Evolutionary conservation across 192 early-diverging fungal species (phyloP).

Genomic region (Chytriomyces confervae): DNA sequence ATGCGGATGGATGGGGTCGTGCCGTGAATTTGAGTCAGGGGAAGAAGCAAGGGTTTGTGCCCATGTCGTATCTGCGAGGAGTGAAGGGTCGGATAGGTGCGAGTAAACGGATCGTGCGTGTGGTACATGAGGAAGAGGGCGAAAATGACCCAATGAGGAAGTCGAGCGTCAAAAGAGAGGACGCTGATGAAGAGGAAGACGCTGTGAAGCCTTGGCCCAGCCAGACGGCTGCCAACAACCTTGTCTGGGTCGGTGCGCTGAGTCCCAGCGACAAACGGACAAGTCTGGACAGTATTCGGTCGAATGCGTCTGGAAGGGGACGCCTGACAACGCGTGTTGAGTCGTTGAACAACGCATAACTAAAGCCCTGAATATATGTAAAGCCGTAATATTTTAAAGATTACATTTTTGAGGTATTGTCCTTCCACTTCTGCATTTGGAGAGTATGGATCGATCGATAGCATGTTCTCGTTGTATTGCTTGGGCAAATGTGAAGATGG

Average conservation of each 20-base stretch:
- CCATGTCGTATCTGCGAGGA: slow-evolving; percentile 36
- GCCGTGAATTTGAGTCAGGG: slow-evolving; percentile 58
- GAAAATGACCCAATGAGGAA: background rate
- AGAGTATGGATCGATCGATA: too few relatives aligned
- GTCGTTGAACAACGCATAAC: background rate
- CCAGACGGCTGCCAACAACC: too few relatives aligned
- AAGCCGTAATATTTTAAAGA: too few relatives aligned
- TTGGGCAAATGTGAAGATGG: too few relatives aligned
- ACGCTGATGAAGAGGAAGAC: background rate
- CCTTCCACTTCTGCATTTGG: too few relatives aligned
- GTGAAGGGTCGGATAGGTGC: slow-evolving; percentile 19
- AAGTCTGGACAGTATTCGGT: slow-evolving; percentile 9
- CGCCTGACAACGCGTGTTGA: background rate
- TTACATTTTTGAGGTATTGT: too few relatives aligned
- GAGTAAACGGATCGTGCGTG: slow-evolving; percentile 4
- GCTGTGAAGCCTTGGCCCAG: background rate
- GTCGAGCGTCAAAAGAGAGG: background rate
- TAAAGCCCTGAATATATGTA: background rate
- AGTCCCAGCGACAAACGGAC: slow-evolving; percentile 13
- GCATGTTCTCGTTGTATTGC: too few relatives aligned
- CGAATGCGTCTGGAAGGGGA: background rate
- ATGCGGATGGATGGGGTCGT: slow-evolving; percentile 55
- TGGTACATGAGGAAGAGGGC: slow-evolving; percentile 7
- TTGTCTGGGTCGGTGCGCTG: slow-evolving; percentile 19
- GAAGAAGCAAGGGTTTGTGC: slow-evolving; percentile 48